Conservation (phyloP, 1,139 yeast species). For the Kodamaea sp. region DNA sequence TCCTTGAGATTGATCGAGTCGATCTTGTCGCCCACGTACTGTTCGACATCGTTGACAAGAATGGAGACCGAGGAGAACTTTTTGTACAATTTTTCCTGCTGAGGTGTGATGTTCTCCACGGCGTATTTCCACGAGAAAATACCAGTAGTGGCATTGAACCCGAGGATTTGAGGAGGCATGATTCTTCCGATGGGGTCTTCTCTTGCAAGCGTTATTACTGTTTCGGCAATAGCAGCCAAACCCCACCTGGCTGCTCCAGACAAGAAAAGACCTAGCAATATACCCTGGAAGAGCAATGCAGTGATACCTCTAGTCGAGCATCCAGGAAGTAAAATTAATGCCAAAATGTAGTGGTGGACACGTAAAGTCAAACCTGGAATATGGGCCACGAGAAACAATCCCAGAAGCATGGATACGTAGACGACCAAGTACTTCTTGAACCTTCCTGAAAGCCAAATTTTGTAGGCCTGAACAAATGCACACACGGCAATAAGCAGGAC, state of each 20-base stretch:
- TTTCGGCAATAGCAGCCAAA: constrained; percentile 84
- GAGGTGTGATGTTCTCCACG: constrained; percentile 6
- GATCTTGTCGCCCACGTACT: constrained; percentile 56
- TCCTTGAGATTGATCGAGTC: constrained; percentile 41
- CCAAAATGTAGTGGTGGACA: constrained; percentile 87
- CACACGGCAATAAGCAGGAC: constrained; percentile 48
- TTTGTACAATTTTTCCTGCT: constrained; percentile 8
- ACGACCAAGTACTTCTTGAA: constrained; percentile 57
- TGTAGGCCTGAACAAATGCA: constrained; percentile 71
- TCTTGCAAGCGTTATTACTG: constrained; percentile 63
- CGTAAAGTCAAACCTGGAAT: constrained; percentile 76
- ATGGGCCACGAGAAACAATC: constrained; percentile 46
- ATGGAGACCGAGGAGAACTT: constrained; percentile 55
- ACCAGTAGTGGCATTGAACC: constrained; percentile 34
- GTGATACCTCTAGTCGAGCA: constrained; percentile 76
- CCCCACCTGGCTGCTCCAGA: constrained; percentile 95
- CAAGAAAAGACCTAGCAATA: constrained; percentile 74
- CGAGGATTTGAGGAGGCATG: constrained; percentile 56
- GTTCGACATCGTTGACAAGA: constrained; percentile 77
- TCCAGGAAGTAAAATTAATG: constrained; percentile 79
- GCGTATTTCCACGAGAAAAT: constrained; percentile 34
- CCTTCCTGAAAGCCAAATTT: constrained; percentile 79
- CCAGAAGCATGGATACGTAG: constrained; percentile 50
- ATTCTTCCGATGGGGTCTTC: constrained; percentile 72
- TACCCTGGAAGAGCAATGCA: constrained; percentile 77